Evolutionary conservation across 345 rosid genomes (phyloP).

Genomic region (Excoecaria cochinchinensis): DNA sequence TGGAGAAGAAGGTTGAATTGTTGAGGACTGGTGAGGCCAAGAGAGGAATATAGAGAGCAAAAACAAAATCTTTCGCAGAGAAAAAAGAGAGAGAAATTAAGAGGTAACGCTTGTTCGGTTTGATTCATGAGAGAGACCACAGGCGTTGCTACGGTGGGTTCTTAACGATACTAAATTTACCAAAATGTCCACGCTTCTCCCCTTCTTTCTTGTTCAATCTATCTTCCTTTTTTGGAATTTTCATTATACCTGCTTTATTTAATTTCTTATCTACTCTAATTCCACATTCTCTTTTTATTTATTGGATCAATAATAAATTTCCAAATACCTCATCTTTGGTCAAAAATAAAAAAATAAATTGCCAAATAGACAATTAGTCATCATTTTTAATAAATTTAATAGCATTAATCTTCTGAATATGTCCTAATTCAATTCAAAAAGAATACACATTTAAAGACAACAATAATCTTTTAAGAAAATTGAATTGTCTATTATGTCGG

Average conservation of each 20-base stretch:
- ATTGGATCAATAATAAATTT: not conserved
- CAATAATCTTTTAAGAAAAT: too few species aligned
- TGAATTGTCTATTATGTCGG: too few species aligned
- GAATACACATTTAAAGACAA: too few species aligned
- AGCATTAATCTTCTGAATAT: too few species aligned
- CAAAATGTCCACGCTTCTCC: constrained; percentile 1
- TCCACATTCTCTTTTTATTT: too few species aligned
- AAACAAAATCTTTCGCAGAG: not conserved
- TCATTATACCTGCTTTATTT: not conserved
- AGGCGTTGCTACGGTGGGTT: constrained; percentile 32
- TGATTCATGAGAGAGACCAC: constrained; percentile 30
- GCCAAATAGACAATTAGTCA: too few species aligned
- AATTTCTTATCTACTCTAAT: too few species aligned
- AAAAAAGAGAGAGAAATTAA: constrained; percentile 13
- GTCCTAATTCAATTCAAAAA: too few species aligned
- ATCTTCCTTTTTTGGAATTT: constrained; percentile 12
- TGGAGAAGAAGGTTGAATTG: constrained; percentile 35
- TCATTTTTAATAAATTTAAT: too few species aligned
- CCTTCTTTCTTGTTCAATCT: not conserved
- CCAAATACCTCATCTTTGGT: too few species aligned
- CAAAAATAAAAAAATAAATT: too few species aligned
- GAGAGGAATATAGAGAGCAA: not conserved
- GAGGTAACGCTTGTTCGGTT: constrained; percentile 31
- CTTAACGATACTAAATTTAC: constrained; percentile 22
- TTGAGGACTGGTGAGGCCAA: not conserved